These are phyloP conservation scores for Cercospora berteroae DNA, from an alignment of 2,329 filamentous ascomycete species.

Conservation along the genomic window DNA sequence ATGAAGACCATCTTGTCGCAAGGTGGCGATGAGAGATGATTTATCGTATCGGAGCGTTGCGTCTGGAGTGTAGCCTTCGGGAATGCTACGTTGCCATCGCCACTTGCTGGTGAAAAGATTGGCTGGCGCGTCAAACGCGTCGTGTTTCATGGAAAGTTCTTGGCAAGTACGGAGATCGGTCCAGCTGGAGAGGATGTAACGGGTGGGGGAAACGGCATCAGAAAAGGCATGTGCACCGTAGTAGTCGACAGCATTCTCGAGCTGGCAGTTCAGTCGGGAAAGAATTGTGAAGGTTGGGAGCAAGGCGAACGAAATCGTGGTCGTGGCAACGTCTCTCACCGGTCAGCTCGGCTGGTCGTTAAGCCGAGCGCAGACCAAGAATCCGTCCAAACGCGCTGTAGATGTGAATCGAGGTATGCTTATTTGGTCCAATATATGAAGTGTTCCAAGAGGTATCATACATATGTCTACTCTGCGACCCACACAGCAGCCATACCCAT, in stretches of 20 bases:
- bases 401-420: not conserved
- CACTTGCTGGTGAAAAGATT: not conserved
- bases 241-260: not conserved
- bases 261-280: not conserved
- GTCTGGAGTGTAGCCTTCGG: not conserved
- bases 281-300: not conserved
- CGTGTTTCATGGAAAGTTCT: not conserved
- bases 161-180: not conserved
- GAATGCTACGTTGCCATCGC: constrained; percentile 5
- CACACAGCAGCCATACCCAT: constrained; percentile 98
- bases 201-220: not conserved
- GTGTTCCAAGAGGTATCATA: not conserved
- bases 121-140: not conserved
- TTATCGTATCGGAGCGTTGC: not conserved
- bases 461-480: constrained; percentile 73
- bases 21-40: not conserved
- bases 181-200: not conserved
- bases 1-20: constrained; percentile 16
- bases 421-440: not conserved
- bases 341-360: not conserved
- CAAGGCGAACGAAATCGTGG: not conserved
- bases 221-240: not conserved
- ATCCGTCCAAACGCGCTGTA: not conserved
- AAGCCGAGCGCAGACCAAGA: not conserved
- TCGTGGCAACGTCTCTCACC: not conserved